Evolutionary conservation across 331 rosid species (phyloP).

Genomic region (Stylosanthes scabra): DNA sequence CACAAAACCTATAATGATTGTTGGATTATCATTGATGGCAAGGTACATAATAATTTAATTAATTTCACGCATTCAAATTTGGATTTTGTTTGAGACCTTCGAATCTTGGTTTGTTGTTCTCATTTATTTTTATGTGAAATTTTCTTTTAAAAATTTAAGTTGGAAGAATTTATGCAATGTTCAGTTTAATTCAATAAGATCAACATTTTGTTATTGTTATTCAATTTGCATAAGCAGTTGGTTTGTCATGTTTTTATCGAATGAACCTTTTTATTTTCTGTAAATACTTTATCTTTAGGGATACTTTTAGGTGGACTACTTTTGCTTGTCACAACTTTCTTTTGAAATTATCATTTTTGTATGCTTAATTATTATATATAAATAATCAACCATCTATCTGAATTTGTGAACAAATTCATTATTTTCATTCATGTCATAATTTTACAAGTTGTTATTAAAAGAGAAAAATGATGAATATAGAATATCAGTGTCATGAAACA

Average conservation of each 20-base stretch:
- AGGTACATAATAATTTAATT: conserved; percentile 43
- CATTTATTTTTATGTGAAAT: not conserved
- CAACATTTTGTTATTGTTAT: not conserved
- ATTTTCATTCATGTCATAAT: too few species aligned
- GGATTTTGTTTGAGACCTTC: too few species aligned
- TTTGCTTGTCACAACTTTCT: not conserved
- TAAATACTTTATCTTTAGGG: not conserved
- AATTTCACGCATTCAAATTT: too few species aligned
- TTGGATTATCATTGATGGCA: conserved; percentile 74
- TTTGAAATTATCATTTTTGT: not conserved
- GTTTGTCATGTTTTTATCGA: not conserved
- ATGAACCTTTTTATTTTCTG: not conserved
- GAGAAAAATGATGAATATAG: too few species aligned
- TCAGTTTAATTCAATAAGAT: conserved; percentile 12
- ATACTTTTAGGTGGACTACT: not conserved
- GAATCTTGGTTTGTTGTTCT: too few species aligned
- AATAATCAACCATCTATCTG: too few species aligned
- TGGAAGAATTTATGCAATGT: not conserved
- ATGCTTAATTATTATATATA: too few species aligned
- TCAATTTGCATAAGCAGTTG: too few species aligned
- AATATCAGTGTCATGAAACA: too few species aligned
- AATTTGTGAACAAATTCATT: too few species aligned
- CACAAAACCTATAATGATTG: conserved; percentile 65
- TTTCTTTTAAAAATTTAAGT: not conserved
- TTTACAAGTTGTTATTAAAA: too few species aligned